A percentile compares a stretch with the other conserved stretches of the same genome.
Conservation (phyloP, 208 protist species). For the Leptomonas seymouri region DNA sequence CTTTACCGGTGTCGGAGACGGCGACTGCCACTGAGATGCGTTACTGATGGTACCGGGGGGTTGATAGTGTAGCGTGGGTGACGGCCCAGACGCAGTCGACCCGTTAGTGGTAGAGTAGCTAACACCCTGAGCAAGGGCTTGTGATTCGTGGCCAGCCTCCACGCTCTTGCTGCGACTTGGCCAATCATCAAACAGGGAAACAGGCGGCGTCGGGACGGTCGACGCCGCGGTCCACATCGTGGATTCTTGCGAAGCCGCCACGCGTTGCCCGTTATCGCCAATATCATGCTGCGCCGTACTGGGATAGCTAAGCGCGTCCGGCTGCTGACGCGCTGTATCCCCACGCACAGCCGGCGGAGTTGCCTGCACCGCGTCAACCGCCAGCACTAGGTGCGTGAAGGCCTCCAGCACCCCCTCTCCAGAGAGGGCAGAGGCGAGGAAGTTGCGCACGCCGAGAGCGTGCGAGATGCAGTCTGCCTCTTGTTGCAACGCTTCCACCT, state of each 20-base stretch:
- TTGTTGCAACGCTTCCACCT: slow-evolving; percentile 13
- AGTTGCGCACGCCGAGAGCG: slow-evolving; percentile 48
- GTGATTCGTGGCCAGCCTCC: not conserved
- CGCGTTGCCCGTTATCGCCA: too few relatives aligned
- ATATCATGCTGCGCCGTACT: not conserved
- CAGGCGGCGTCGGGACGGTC: slow-evolving; percentile 11
- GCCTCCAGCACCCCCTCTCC: slow-evolving; percentile 46
- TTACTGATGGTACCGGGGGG: not conserved
- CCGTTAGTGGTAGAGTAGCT: too few relatives aligned
- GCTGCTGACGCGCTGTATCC: not conserved
- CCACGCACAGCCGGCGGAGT: slow-evolving; percentile 11
- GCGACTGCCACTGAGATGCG: not conserved
- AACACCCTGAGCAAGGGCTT: too few relatives aligned
- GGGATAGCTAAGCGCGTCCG: too few relatives aligned
- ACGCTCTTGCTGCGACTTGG: not conserved
- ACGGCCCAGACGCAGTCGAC: too few relatives aligned
- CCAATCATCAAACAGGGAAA: not conserved
- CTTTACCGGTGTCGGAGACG: not conserved
- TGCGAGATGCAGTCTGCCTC: slow-evolving; percentile 49
- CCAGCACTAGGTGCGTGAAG: slow-evolving; percentile 51
- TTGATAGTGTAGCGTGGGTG: too few relatives aligned
- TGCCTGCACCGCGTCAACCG: slow-evolving; percentile 47
- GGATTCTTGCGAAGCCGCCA: not conserved
- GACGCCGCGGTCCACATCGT: slow-evolving; percentile 22
- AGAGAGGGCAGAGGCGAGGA: slow-evolving; percentile 37